A percentile compares a stretch with the other conserved stretches of the same genome.
phyloP scores from a whole-genome alignment of 371 early-diverging fungal genomes.

The Rhizopus microsporus region DNA sequence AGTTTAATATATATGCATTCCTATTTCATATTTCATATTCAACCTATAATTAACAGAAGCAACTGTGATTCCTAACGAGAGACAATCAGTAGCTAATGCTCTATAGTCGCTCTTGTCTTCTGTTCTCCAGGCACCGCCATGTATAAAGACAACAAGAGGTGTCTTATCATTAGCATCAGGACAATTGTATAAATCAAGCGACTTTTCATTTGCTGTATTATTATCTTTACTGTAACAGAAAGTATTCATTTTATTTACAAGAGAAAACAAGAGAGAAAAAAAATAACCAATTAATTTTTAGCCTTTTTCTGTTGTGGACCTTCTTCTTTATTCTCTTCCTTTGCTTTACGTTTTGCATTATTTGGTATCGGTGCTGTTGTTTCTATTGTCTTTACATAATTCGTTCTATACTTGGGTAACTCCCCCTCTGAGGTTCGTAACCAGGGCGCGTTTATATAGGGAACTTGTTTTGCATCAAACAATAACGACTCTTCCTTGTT shows the following conservation, averaged over 20 bases:
- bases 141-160: conserved; percentile 69
- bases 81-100: conserved; percentile 47
- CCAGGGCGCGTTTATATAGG: conserved; percentile 33
- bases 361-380: conserved; percentile 29
- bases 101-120: conserved; percentile 70
- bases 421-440: conserved; percentile 11
- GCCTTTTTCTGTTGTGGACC: neutral
- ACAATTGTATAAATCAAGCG: conserved; percentile 36
- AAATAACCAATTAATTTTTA: neutral
- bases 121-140: conserved; percentile 86
- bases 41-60: conserved; percentile 75
- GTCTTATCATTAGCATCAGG: conserved; percentile 5
- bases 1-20: neutral
- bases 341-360: conserved; percentile 19
- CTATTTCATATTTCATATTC: neutral
- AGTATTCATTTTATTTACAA: neutral
- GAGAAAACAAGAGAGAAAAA: neutral
- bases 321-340: neutral
- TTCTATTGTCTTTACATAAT: conserved; percentile 29
- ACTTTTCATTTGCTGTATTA: conserved; percentile 4
- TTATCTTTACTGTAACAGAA: conserved; percentile 8
- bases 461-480: conserved; percentile 25
- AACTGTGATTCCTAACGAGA: conserved; percentile 50
- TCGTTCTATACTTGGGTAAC: conserved; percentile 8
- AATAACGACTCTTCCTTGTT: conserved; percentile 32